Base-by-base conservation (phyloP, 2,329 filamentous ascomycete species). In the Capronia epimyces region DNA sequence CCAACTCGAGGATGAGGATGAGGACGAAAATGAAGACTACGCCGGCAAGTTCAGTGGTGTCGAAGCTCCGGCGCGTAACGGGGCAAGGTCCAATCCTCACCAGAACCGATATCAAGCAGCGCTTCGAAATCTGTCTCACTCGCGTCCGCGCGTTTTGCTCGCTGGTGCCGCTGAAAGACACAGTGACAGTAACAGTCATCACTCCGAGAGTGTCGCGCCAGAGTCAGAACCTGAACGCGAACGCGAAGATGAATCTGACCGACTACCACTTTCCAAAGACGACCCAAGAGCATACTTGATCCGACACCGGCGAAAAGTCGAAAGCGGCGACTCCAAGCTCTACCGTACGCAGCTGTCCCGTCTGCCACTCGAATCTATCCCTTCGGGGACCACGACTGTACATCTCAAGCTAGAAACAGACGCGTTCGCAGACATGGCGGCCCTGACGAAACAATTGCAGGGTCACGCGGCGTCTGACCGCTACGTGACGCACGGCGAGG, bases 251-350 rank as follows among this genome's bases (percentile, higher is more conserved):
- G n/a, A n/a, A n/a, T n/a, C n/a, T n/a, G n/a, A n/a, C n/a, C n/a
- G n/a, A n/a, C n/a, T n/a, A n/a, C n/a, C n/a, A n/a, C 13, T 39
- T 4, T 8, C 36, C 36, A 5, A 39, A 21, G 36, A 39, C 13
- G 36, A 39, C 15, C 36, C 36, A 18, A 39, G 36, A 39, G 36
- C 36, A 20, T 39, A 39, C 36, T 39, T 39, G 9, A 39, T 39
- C 4, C 36, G 36, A 8, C 36, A 39, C 4, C 36, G 20, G 3
- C 10, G 36, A 13, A 16, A 21, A 18, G 8, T 4, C 36, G 36
- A 15, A 18, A 18, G 15, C 36, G 36, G 36, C 36, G 7, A 39
- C 13, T 20, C 16, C 13, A 39, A 39, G 20, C 15, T 39, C 20
- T 21, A 39, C 36, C 36, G 36, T 7, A 39, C 36, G 8, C 16